Conservation (phyloP, 306 rosid species). For the Sesbania bispinosa region DNA sequence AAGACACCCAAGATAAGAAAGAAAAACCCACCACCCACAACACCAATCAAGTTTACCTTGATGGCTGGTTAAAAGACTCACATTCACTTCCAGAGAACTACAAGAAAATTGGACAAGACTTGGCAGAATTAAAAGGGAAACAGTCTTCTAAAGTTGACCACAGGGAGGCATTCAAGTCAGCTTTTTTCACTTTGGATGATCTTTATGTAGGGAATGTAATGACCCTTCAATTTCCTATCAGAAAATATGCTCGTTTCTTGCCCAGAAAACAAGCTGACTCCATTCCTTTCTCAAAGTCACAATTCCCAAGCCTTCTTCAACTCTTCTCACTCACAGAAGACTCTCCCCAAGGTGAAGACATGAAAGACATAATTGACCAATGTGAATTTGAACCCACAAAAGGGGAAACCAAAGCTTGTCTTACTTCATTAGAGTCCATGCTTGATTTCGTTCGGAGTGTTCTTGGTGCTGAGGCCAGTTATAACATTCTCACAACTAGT, state of each 20-base stretch:
- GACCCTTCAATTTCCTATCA: conserved; percentile 39
- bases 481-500: not conserved
- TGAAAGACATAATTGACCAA: conserved; percentile 27
- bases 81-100: not conserved
- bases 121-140: not conserved
- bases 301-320: conserved; percentile 39
- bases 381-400: conserved; percentile 28
- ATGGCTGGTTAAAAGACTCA: conserved; percentile 13
- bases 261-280: conserved; percentile 45
- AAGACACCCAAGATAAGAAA: not conserved
- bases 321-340: conserved; percentile 30
- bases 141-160: conserved; percentile 29
- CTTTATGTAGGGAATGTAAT: conserved; percentile 34
- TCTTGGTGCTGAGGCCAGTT: not conserved
- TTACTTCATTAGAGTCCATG: conserved; percentile 1
- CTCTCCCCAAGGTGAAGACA: conserved; percentile 29
- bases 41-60: not conserved
- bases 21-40: not conserved
- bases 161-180: conserved; percentile 32
- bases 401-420: not conserved
- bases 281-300: conserved; percentile 38
- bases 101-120: not conserved
- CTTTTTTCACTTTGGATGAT: conserved; percentile 39
- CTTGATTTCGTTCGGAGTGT: not conserved
- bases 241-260: conserved; percentile 33